A percentile compares a stretch with the other conserved stretches of the same genome.
Conservation (phyloP, 805 yeast genomes). For the Metschnikowia colocasiae region DNA sequence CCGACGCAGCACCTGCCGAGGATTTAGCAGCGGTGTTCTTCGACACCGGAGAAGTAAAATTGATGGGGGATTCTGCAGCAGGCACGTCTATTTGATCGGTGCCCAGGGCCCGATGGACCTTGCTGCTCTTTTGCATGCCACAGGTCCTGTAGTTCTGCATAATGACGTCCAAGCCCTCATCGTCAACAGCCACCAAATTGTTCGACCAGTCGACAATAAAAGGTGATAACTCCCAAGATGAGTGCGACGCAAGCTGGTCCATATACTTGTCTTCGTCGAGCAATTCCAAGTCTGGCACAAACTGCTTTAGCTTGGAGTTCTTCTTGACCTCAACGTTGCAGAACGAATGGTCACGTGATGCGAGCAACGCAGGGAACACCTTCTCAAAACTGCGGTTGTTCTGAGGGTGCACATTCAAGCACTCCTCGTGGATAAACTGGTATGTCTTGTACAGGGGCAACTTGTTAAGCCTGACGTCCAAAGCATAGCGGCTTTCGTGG, state of each 20-base stretch:
- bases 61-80: background rate
- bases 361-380: slow-evolving; percentile 20
- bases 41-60: background rate
- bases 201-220: slow-evolving; percentile 61
- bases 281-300: slow-evolving; percentile 19
- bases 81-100: slow-evolving; percentile 8
- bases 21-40: slow-evolving; percentile 5
- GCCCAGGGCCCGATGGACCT: slow-evolving; percentile 12
- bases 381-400: slow-evolving; percentile 20
- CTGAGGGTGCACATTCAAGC: slow-evolving; percentile 21
- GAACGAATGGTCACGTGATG: slow-evolving; percentile 17
- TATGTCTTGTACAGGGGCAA: slow-evolving; percentile 20
- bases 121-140: slow-evolving; percentile 19
- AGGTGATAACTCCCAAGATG: slow-evolving; percentile 18
- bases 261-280: slow-evolving; percentile 12
- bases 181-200: slow-evolving; percentile 50
- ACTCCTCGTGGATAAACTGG: slow-evolving; percentile 19
- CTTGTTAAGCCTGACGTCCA: slow-evolving; percentile 20
- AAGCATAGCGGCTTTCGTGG: slow-evolving; percentile 20
- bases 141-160: slow-evolving; percentile 33
- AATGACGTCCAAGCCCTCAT: slow-evolving; percentile 40
- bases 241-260: slow-evolving; percentile 12
- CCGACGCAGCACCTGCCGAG: slow-evolving; percentile 10
- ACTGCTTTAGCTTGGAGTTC: slow-evolving; percentile 16
- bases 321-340: slow-evolving; percentile 17